Base-by-base conservation (phyloP, 768 basidiomycete species). In the Rhodosporidiobolus sp. region DNA sequence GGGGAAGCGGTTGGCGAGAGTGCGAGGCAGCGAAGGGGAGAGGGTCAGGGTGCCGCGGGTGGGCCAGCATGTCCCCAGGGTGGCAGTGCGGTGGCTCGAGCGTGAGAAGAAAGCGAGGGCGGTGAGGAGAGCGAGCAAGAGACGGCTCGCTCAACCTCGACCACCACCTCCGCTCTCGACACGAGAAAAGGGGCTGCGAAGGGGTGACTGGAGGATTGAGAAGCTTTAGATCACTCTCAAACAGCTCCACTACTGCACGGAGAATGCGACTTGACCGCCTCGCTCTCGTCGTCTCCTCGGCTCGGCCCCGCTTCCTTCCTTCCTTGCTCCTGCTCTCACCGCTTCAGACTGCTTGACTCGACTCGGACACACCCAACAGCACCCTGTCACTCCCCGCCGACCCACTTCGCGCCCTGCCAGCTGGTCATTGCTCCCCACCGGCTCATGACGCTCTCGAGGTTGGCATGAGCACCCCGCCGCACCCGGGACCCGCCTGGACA, bases 401-500 rank as follows among this genome's bases (percentile, higher is more conserved):
- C 32, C 32, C 10, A 8, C n/a, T n/a, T n/a, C n/a, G n/a, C n/a
- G 45, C 16, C 61, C 24, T 16, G 6, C 32, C 22, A 2, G 3
- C n/a, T n/a, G n/a, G n/a, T n/a, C n/a, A n/a, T n/a, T n/a, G 28
- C 17, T n/a, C 54, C 30, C 11, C 65, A 32, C 53, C 56, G 12
- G 24, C 22, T 4, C 46, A 32, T 16, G 5, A 20, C 48, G 35
- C 53, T 32, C n/a, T n/a, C n/a, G n/a, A n/a, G 17, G 34, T 49
- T 65, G 65, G 65, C 35, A 57, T 55, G 53, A 63, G 54, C 4
- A 34, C 45, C 2, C 61, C 62, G 24, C 58, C 46, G 22, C 60
- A 45, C 50, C 10, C 22, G 0, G 66, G 71, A 1, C 71, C 71
- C 2, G 66, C 66, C 32, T 72, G 71, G 71, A 67, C 66, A 7